A percentile compares a stretch with the other conserved stretches of the same genome.
Evolutionary conservation across 257 asterid genomes (phyloP).

Genomic region (Penstemon eatonii): DNA sequence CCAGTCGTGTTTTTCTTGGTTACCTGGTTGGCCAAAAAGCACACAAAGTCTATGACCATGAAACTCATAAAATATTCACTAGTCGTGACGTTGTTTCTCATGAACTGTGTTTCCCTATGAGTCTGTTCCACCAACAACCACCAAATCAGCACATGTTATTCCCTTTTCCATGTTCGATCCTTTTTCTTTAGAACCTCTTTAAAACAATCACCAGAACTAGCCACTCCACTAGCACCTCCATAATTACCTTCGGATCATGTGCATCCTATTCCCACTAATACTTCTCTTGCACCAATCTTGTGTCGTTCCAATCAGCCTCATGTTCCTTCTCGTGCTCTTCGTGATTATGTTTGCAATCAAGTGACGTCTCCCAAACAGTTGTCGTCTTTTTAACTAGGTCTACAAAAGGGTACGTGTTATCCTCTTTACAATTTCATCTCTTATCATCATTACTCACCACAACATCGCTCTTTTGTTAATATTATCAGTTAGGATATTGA

Average conservation of each 20-base stretch:
- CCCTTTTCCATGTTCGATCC: no score
- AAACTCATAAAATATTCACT: no score
- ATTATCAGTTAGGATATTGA: not conserved
- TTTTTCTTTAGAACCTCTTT: not conserved
- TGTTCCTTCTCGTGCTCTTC: not conserved
- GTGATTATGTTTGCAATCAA: not conserved
- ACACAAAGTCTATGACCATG: no score
- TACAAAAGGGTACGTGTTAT: not conserved
- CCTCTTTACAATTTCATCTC: not conserved
- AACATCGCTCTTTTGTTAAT: not conserved
- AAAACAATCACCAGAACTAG: not conserved
- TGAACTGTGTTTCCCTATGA: not conserved
- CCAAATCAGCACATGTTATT: not conserved
- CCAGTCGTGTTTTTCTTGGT: conserved; percentile 1
- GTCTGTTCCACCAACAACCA: no score
- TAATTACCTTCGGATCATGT: no score
- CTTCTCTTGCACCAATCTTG: not conserved
- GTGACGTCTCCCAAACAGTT: not conserved
- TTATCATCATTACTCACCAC: no score
- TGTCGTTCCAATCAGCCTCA: not conserved
- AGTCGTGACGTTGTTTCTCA: not conserved
- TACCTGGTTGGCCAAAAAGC: no score
- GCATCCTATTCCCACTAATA: no score
- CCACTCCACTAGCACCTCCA: no score
- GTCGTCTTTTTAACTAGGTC: not conserved